phyloP scores from a whole-genome alignment of 345 rosid genomes.

The Corymbia maculata region DNA sequence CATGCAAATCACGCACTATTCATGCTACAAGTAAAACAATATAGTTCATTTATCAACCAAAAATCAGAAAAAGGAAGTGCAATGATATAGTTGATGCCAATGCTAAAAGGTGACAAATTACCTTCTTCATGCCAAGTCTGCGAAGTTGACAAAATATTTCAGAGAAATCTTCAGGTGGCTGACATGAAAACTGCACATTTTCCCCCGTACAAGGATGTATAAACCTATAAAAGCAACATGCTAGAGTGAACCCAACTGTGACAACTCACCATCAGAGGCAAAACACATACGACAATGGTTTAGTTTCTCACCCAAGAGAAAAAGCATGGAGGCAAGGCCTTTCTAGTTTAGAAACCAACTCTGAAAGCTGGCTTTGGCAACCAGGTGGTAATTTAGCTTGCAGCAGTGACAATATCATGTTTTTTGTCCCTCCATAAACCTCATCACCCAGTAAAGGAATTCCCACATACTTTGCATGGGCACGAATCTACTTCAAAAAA shows the following conservation, averaged over 20 bases:
- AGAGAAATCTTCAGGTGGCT: constrained; percentile 74
- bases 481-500: constrained; percentile 59
- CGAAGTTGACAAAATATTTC: constrained; percentile 46
- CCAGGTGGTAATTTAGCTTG: constrained; percentile 37
- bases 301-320: constrained; percentile 61
- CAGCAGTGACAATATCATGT: constrained; percentile 71
- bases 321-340: constrained; percentile 94
- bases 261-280: neutral
- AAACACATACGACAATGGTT: neutral
- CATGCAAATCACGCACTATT: neutral
- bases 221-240: constrained; percentile 36
- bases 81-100: neutral
- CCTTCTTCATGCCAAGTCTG: constrained; percentile 47
- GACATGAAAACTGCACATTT: constrained; percentile 50
- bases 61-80: neutral
- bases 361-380: constrained; percentile 26
- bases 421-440: constrained; percentile 78
- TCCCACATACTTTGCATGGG: constrained; percentile 82
- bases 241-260: neutral
- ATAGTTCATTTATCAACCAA: neutral
- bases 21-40: neutral
- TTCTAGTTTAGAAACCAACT: constrained; percentile 49
- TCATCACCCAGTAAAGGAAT: constrained; percentile 81
- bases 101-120: neutral
- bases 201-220: constrained; percentile 59